Conservation (phyloP, 768 basidiomycete species). For the Termitomyces sp. region DNA sequence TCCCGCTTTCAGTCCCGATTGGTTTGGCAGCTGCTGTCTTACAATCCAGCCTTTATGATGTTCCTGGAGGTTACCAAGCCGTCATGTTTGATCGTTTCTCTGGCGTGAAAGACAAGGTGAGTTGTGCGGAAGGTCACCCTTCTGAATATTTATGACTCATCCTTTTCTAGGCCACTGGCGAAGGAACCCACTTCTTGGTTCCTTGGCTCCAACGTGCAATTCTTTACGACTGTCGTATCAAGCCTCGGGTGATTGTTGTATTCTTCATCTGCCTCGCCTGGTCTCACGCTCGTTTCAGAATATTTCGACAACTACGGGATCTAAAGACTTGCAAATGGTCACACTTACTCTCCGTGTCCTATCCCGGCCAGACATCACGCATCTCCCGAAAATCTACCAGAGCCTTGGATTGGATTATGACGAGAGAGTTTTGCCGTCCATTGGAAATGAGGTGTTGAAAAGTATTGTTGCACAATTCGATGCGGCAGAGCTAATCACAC, state of each 20-base stretch:
- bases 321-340: constrained; percentile 98
- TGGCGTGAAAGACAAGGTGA: constrained; percentile 78
- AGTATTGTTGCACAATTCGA: constrained; percentile 98
- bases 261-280: background rate
- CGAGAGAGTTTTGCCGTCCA: constrained; percentile 94
- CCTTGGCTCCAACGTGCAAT: constrained; percentile 97
- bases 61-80: constrained; percentile 89
- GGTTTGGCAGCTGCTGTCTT: constrained; percentile 38
- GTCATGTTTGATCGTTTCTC: constrained; percentile 99
- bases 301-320: constrained; percentile 98
- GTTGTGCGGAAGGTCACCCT: background rate
- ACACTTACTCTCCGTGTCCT: constrained; percentile 94
- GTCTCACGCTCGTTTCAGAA: constrained; percentile 46
- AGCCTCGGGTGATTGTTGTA: constrained; percentile 68
- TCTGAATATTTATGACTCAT: constrained; percentile 1
- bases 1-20: constrained; percentile 34
- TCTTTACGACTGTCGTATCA: constrained; percentile 95
- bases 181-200: constrained; percentile 95
- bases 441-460: constrained; percentile 97
- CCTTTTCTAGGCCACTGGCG: constrained; percentile 63
- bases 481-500: constrained; percentile 94
- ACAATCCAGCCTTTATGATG: constrained; percentile 59
- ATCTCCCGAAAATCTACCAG: constrained; percentile 93
- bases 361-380: constrained; percentile 84
- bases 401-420: constrained; percentile 94